phyloP scores from a whole-genome alignment of 495 filamentous ascomycete species.

The Hypoxylon rickii region DNA sequence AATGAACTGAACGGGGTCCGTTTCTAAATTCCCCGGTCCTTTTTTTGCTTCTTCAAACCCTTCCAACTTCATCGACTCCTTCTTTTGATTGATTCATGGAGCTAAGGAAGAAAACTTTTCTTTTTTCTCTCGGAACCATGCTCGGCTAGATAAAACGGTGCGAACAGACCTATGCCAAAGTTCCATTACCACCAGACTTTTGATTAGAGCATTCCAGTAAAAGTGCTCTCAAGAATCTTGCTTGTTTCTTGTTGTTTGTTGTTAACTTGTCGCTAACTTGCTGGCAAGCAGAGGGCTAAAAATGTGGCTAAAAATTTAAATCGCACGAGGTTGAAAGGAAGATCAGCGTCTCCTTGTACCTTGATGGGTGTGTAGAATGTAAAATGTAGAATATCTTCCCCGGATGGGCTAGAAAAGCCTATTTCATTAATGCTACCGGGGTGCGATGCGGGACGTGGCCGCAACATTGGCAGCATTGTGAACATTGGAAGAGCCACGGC shows the following conservation, averaged over 20 bases:
- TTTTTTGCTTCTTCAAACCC: slow-evolving; percentile 2
- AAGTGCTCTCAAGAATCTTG: too few species aligned
- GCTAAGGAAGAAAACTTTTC: slow-evolving; percentile 6
- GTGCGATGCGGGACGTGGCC: slow-evolving; percentile 4
- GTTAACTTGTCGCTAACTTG: too few species aligned
- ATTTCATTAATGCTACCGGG: slow-evolving; percentile 17
- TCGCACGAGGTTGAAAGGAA: slow-evolving; percentile 4
- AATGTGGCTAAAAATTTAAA: slow-evolving; percentile 16
- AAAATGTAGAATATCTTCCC: slow-evolving; percentile 27
- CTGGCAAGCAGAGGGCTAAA: neutral
- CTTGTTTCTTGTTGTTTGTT: too few species aligned
- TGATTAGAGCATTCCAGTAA: slow-evolving; percentile 3
- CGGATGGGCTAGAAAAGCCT: slow-evolving; percentile 34
- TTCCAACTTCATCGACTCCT: too few species aligned
- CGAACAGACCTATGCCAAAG: slow-evolving; percentile 17
- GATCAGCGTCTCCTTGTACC: slow-evolving; percentile 25
- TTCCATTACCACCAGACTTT: slow-evolving; percentile 6
- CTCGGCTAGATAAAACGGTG: slow-evolving; percentile 11
- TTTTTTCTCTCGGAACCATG: slow-evolving; percentile 19
- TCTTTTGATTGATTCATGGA: slow-evolving; percentile 14
- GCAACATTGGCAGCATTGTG: too few species aligned
- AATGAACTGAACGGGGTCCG: neutral
- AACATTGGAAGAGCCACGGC: too few species aligned
- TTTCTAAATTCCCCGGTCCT: slow-evolving; percentile 5
- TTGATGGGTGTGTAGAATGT: slow-evolving; percentile 21